Conservation (phyloP, 768 basidiomycete species). For the Boletus sensibilis region DNA sequence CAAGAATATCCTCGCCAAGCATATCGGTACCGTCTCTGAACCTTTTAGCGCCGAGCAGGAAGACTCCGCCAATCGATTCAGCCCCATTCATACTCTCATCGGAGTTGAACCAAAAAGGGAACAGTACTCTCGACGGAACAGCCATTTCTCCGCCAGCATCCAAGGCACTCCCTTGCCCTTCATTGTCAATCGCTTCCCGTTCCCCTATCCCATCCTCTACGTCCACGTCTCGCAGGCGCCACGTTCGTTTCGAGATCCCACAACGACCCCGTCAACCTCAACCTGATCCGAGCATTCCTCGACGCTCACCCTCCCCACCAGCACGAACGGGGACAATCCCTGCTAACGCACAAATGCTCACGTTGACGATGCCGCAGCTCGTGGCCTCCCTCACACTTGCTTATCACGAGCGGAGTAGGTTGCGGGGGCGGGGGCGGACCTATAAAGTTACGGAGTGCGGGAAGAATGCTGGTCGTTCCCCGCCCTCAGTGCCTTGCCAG, state of each 20-base stretch:
- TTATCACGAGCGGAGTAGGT: constrained; percentile 23
- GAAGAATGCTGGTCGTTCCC: constrained; percentile 14
- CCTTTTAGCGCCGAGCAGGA: constrained; percentile 14
- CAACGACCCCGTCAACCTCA: constrained; percentile 3
- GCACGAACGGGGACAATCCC: constrained; percentile 12
- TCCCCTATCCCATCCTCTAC: not conserved
- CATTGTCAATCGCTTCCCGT: constrained; percentile 7
- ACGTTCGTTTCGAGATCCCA: constrained; percentile 25
- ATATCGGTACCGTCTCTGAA: constrained; percentile 24
- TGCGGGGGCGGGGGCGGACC: constrained; percentile 20
- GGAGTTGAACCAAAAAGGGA: not conserved
- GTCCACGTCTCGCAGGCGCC: constrained; percentile 11
- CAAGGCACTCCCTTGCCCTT: not conserved
- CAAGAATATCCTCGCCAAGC: constrained; percentile 24
- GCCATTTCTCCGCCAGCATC: not conserved
- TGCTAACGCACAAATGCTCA: constrained; percentile 9
- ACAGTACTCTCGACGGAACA: not conserved
- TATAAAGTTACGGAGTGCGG: not conserved
- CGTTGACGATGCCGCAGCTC: constrained; percentile 33
- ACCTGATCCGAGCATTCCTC: constrained; percentile 9
- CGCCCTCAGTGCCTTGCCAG: constrained; percentile 2
- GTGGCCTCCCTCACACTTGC: constrained; percentile 32
- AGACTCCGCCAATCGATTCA: not conserved
- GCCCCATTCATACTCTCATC: not conserved
- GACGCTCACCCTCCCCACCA: constrained; percentile 28